A percentile compares a stretch with the other conserved stretches of the same genome.
These are phyloP conservation scores for Cutaneotrichosporon sp. DNA, from an alignment of 1,284 basidiomycete genomes.

Conservation along the genomic window DNA sequence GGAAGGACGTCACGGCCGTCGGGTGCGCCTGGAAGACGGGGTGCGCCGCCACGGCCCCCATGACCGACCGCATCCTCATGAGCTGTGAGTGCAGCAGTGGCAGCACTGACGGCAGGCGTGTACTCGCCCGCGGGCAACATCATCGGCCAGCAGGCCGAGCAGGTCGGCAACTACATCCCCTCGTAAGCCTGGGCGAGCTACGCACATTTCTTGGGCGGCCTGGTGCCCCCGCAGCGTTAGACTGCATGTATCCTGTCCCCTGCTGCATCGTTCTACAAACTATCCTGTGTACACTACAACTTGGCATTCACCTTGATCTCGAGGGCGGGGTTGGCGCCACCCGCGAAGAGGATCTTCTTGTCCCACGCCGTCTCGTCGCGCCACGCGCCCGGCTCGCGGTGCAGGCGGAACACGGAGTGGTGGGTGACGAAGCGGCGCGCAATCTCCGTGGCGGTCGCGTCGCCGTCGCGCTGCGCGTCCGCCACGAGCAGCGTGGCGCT, in stretches of 20 bases:
- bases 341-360: conserved; percentile 21
- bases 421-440: conserved; percentile 18
- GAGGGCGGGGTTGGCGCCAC: conserved; percentile 8
- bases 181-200: neutral
- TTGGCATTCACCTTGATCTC: conserved; percentile 8
- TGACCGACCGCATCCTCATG: neutral
- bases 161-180: neutral
- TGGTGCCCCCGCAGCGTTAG: neutral
- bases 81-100: neutral
- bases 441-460: conserved; percentile 15
- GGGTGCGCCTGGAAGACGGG: conserved; percentile 35
- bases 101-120: neutral
- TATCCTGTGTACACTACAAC: conserved; percentile 3
- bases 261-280: neutral
- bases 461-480: conserved; percentile 21
- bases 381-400: conserved; percentile 10
- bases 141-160: neutral
- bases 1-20: conserved; percentile 42
- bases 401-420: conserved; percentile 5
- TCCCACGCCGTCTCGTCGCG: conserved; percentile 18
- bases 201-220: neutral
- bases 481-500: conserved; percentile 18
- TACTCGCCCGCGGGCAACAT: neutral
- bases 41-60: neutral
- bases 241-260: neutral